Conservation (phyloP, 805 yeast genomes). For the Candida chilensis region DNA sequence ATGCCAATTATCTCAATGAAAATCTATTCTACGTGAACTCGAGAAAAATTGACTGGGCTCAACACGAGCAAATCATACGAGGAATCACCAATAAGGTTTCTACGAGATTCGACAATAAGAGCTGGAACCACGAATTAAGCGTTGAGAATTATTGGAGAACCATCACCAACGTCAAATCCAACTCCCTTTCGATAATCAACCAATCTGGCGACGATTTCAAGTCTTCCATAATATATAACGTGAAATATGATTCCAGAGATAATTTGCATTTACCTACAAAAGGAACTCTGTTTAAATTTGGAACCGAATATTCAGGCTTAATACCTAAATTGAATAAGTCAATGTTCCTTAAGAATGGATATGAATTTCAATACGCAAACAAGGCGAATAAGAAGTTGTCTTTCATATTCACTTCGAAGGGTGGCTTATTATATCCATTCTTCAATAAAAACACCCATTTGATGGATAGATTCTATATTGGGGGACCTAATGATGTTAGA, state of each 20-base stretch:
- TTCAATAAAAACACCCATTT: slow-evolving; percentile 16
- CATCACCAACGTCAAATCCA: slow-evolving; percentile 18
- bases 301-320: slow-evolving; percentile 24
- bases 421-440: slow-evolving; percentile 19
- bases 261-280: slow-evolving; percentile 28
- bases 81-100: slow-evolving; percentile 33
- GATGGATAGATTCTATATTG: slow-evolving; percentile 44
- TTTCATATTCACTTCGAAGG: slow-evolving; percentile 18
- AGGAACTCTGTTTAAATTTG: slow-evolving; percentile 27
- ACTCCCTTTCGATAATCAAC: slow-evolving; percentile 17
- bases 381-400: slow-evolving; percentile 9
- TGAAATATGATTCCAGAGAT: slow-evolving; percentile 35
- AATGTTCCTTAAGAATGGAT: slow-evolving; percentile 28
- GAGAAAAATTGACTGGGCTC: slow-evolving; percentile 37
- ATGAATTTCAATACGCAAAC: slow-evolving; percentile 27
- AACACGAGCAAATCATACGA: slow-evolving; percentile 30
- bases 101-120: slow-evolving; percentile 18
- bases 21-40: slow-evolving; percentile 30
- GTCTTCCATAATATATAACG: slow-evolving; percentile 27
- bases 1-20: slow-evolving; percentile 28
- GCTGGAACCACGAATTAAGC: slow-evolving; percentile 39
- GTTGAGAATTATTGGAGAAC: slow-evolving; percentile 33
- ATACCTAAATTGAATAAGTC: slow-evolving; percentile 12
- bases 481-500: slow-evolving; percentile 54
- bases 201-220: slow-evolving; percentile 39